phyloP scores from a whole-genome alignment of 352 stramenopile genomes.

The Phytophthora ramorum region DNA sequence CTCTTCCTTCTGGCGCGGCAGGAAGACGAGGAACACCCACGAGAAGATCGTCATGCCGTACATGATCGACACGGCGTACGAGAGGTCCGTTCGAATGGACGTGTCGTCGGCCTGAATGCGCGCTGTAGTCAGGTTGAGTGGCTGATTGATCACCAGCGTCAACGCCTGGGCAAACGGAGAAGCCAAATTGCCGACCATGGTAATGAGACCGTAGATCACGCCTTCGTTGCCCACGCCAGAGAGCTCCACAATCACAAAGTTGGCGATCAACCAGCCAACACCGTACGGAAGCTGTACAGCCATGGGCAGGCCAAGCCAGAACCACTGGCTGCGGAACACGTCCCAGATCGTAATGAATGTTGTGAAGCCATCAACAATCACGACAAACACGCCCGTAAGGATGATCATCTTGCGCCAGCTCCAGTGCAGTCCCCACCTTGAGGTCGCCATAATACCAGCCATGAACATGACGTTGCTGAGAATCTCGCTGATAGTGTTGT shows the following conservation, averaged over 20 bases:
- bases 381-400: not conserved
- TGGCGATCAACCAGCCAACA: conserved; percentile 43
- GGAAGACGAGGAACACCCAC: conserved; percentile 40
- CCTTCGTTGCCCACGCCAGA: conserved; percentile 52
- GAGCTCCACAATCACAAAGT: conserved; percentile 52
- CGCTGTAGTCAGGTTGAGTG: conserved; percentile 41
- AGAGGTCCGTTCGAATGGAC: conserved; percentile 41
- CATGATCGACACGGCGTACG: conserved; percentile 41
- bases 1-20: conserved; percentile 46
- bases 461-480: conserved; percentile 32
- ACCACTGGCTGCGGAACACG: not conserved
- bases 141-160: conserved; percentile 39
- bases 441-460: conserved; percentile 20
- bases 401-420: not conserved
- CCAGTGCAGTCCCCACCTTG: conserved; percentile 15
- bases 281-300: conserved; percentile 41
- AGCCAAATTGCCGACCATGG: conserved; percentile 46
- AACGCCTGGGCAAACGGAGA: conserved; percentile 42
- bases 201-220: conserved; percentile 47
- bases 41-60: conserved; percentile 44
- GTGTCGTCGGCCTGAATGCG: conserved; percentile 43
- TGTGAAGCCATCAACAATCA: not conserved
- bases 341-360: not conserved
- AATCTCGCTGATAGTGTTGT: conserved; percentile 30
- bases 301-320: conserved; percentile 15